phyloP scores from a whole-genome alignment of 371 early-diverging fungal genomes.

The Vavraia culicis region DNA sequence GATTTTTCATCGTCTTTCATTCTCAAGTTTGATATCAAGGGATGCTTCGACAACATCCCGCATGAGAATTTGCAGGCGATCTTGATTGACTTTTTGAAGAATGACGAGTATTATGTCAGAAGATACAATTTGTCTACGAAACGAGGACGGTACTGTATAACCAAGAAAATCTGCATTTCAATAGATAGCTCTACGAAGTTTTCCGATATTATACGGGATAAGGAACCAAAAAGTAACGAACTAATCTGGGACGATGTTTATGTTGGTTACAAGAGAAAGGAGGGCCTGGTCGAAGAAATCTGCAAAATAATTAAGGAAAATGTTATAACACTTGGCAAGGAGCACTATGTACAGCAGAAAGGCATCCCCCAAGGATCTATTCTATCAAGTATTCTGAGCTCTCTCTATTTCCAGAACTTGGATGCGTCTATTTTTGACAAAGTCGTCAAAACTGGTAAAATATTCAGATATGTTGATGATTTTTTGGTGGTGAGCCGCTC shows the following conservation, averaged over 20 bases:
- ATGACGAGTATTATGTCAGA: slow-evolving; percentile 16
- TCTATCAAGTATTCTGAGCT: slow-evolving; percentile 27
- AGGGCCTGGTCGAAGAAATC: slow-evolving; percentile 6
- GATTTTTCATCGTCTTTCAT: slow-evolving; percentile 6
- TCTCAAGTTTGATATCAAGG: slow-evolving; percentile 32
- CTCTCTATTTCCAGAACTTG: slow-evolving; percentile 16
- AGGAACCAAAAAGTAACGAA: slow-evolving; percentile 1
- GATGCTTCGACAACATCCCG: slow-evolving; percentile 38
- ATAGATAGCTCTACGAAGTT: too few species aligned
- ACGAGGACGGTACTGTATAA: neutral
- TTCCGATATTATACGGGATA: slow-evolving; percentile 2
- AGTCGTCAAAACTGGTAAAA: slow-evolving; percentile 20
- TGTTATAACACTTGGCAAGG: slow-evolving; percentile 13
- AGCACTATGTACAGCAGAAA: slow-evolving; percentile 12
- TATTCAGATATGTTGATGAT: slow-evolving; percentile 35
- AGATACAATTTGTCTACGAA: too few species aligned
- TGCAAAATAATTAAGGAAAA: slow-evolving; percentile 4
- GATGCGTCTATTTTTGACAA: slow-evolving; percentile 26
- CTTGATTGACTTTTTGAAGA: slow-evolving; percentile 6
- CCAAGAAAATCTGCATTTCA: neutral
- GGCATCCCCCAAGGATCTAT: slow-evolving; percentile 38
- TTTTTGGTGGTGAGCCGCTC: slow-evolving; percentile 18
- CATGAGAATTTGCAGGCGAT: slow-evolving; percentile 14
- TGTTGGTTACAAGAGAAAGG: neutral
- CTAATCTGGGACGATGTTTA: neutral